Percentiles rank a stretch among this genome's conserved stretches.
Evolutionary conservation across 768 basidiomycete genomes (phyloP).

Genomic region (Phlegmacium glaucopus): DNA sequence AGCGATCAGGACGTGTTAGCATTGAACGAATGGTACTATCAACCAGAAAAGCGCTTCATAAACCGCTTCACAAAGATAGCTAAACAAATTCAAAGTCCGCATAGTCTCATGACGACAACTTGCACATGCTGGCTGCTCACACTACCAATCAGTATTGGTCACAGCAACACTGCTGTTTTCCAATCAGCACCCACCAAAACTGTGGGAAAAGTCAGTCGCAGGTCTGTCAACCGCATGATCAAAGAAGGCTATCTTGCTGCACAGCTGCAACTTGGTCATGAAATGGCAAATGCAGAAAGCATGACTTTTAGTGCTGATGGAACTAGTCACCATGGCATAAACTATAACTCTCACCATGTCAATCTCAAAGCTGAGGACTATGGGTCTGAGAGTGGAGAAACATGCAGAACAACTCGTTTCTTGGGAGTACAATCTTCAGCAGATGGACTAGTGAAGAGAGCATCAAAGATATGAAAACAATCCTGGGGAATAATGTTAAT

Average conservation of each 20-base stretch:
- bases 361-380: too few species aligned
- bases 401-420: conserved; percentile 12
- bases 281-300: too few species aligned
- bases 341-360: too few species aligned
- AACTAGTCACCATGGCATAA: too few species aligned
- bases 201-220: not conserved
- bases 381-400: too few species aligned
- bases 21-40: too few species aligned
- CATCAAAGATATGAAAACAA: conserved; percentile 16
- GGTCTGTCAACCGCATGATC: conserved; percentile 3
- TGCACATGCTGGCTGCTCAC: conserved; percentile 20
- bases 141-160: conserved; percentile 21
- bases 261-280: conserved; percentile 13
- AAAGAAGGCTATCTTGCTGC: conserved; percentile 12
- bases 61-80: too few species aligned
- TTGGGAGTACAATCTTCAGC: conserved; percentile 17
- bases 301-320: too few species aligned
- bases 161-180: conserved; percentile 19
- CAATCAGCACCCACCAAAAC: conserved; percentile 13
- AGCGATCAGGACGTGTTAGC: too few species aligned
- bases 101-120: conserved; percentile 14
- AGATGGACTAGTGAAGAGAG: conserved; percentile 19
- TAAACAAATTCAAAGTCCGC: not conserved
- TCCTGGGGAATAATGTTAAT: conserved; percentile 10
- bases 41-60: too few species aligned